These are phyloP conservation scores for Eucalyptus camaldulensis DNA, from an alignment of 345 rosid genomes.

Conservation along the genomic window DNA sequence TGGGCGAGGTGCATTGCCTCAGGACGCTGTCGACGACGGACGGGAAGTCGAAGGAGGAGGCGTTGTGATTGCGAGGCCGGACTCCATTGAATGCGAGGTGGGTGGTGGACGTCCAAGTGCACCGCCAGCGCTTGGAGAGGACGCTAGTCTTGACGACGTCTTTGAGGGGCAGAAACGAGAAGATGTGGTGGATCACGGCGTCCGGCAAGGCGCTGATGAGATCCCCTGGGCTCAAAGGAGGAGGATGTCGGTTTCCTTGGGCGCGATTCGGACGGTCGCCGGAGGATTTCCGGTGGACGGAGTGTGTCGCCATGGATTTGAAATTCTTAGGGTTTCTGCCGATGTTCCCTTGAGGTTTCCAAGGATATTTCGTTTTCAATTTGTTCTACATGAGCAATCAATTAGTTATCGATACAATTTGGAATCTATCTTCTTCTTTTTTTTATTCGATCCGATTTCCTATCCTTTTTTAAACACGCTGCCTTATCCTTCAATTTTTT, in stretches of 20 bases:
- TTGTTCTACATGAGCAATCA: not conserved
- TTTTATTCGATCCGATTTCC: not conserved
- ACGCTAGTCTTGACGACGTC: not conserved
- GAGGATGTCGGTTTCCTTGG: not conserved
- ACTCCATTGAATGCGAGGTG: not conserved
- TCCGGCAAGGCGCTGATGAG: not conserved
- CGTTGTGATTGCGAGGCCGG: too few relatives aligned
- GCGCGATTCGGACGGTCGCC: not conserved
- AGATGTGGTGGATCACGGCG: not conserved
- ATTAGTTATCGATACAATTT: not conserved
- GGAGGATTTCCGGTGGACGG: not conserved
- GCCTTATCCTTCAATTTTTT: too few relatives aligned
- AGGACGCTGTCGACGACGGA: not conserved
- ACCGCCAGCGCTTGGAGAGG: not conserved
- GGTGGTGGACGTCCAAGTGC: not conserved
- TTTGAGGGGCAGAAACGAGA: not conserved
- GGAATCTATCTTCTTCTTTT: not conserved
- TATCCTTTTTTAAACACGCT: too few relatives aligned
- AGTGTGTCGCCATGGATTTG: not conserved
- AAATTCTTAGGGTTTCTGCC: not conserved
- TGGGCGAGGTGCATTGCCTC: not conserved
- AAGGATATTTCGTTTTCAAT: not conserved
- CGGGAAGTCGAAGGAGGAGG: too few relatives aligned
- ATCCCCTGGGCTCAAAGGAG: not conserved
- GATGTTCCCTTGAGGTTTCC: not conserved